Base-by-base conservation (phyloP, 2,329 filamentous ascomycete species). In the Clonostachys rhizophaga region DNA sequence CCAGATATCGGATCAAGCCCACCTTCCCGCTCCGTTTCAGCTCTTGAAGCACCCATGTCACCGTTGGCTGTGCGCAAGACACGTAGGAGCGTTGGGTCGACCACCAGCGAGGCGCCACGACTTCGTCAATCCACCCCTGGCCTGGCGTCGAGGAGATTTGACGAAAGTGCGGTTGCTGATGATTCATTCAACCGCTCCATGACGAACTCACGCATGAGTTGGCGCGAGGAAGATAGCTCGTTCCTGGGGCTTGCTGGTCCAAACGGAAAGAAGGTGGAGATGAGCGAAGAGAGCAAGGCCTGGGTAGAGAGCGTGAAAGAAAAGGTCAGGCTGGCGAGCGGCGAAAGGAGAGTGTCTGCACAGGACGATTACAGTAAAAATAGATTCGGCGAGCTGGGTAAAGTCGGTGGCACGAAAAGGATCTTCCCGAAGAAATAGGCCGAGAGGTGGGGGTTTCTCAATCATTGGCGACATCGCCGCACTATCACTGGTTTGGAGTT, bases 251-350 rank as follows among this genome's bases (percentile, higher is more conserved):
- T 91, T 43, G 86, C 86, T 0, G 87, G 87, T 0, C 87, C 87
- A 2, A 81, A 78, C 42, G 74, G 77, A 35, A 86, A 81, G 63
- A 79, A 78, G 53, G 76, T 80, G 8, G 79, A 75, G 60, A 87
- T 83, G 68, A 87, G 83, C 47, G 82, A 84, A 47, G 84, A 91
- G 65, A 89, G 86, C 59, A 75, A 82, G 49, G 83, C 84, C 37
- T 94, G 89, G 89, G 86, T 94, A 10, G 86, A 91, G 63, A 88
- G 83, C 51, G 86, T 94, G 70, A 86, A 90, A 68, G 86, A 89
- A 58, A 86, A 89, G 60, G 89, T 91, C 39, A 79, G 86, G 49
- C 76, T 83, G 42, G 86, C 83, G 50, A 88, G 84, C 58, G 79
- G 79, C 47, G 83, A 83, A 61, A 68, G 66, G 43, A 66, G 65